Evolutionary conservation across 768 basidiomycete species (phyloP).

Genomic region (Multifurca ochricompacta): DNA sequence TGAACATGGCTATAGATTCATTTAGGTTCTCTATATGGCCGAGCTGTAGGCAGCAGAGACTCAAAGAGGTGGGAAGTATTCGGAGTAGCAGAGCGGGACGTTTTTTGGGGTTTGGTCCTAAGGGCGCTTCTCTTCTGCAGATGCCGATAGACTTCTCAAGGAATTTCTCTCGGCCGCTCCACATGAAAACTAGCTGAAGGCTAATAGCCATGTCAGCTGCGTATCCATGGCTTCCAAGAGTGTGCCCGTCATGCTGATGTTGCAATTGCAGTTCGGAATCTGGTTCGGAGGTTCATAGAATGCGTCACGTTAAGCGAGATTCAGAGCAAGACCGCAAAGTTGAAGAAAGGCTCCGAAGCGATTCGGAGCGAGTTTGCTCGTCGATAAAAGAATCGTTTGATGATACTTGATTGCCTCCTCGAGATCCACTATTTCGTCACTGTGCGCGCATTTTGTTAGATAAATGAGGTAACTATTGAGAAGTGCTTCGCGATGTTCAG

Average conservation of each 20-base stretch:
- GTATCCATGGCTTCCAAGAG: background rate
- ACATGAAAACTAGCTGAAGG: background rate
- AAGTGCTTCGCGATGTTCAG: background rate
- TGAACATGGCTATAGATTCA: background rate
- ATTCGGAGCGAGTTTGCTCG: too few relatives aligned
- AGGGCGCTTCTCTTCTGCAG: background rate
- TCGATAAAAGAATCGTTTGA: background rate
- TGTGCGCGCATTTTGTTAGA: background rate
- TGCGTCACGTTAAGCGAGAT: too few relatives aligned
- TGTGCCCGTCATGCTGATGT: too few relatives aligned
- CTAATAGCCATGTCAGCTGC: background rate
- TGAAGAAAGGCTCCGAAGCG: too few relatives aligned
- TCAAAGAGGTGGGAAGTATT: background rate
- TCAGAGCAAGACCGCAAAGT: too few relatives aligned
- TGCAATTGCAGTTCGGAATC: too few relatives aligned
- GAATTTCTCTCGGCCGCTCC: background rate
- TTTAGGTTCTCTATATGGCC: background rate
- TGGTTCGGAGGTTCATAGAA: too few relatives aligned
- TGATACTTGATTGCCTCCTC: background rate
- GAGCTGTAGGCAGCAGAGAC: background rate
- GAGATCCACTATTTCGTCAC: background rate
- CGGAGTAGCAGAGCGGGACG: background rate
- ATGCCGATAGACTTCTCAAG: constrained; percentile 1
- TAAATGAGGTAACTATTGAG: background rate
- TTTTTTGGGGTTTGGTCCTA: background rate